Evolutionary conservation across 2,329 filamentous ascomycete genomes (phyloP), one percentile per base, ranked within the genome.

Genomic region (Cordyceps javanica): DNA sequence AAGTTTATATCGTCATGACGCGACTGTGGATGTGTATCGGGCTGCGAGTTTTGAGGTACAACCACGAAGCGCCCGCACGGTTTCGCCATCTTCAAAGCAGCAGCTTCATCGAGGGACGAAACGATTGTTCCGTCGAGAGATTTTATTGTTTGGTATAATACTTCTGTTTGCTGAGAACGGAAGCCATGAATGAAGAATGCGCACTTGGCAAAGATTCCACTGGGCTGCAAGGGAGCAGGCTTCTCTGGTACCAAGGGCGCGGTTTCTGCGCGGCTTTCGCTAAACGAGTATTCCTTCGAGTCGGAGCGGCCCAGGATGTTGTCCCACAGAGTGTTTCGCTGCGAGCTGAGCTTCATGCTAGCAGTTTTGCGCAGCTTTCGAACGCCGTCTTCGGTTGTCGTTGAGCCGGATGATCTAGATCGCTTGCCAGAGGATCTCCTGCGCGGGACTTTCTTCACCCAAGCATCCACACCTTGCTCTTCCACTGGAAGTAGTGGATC

Each of bases 321-420:
- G 5, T 88, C 88, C 93, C 93, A 97, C n/a, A 97, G 80, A 28
- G 84, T 86, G 65, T 92, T 86, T 63, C 86, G 88, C 66, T 97
- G 91, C 51, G 81, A 88, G 59, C 81, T 86, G 32, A 97, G 76
- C 69, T 91, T 93, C 67, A 88, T 86, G 70, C 92, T 97, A 23
- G 92, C 89, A 6, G 90, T 91, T 66, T 92, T 88, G 63, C 94
- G 85, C 63, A 99, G 73, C 73, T 97, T 97, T 63, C 91, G 83
- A 61, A 84, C 83, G 5, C 88, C 85, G 9, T 81, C 79, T 41
- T 85, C 82, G 3, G 69, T 66, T 13, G 71, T 70, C 3, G 72
- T 73, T 0, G 72, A 65, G 11, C 74, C 75, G 0, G 72, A 74
- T 1, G 82, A 81, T 59, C 86, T 77, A 30, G 74, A 67, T 62